Base-by-base conservation (phyloP, 768 basidiomycete genomes). In the Agrocybe chaxingu region DNA sequence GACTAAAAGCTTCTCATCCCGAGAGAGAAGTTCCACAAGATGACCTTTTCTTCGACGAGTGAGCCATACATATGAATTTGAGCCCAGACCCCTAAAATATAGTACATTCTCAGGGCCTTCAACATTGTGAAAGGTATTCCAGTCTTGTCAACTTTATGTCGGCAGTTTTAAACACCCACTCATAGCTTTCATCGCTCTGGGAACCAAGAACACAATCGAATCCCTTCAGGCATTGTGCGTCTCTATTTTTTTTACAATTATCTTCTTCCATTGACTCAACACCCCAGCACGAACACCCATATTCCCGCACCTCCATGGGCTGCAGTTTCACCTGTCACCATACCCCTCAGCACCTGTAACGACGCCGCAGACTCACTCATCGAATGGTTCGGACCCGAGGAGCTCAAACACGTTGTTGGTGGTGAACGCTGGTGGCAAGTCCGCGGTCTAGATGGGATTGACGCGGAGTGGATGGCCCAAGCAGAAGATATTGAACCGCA, bases 401-500 rank as follows among this genome's bases (percentile, higher is more conserved):
- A 84, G 53, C 76, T 89, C 29, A 77, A 79, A 60, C 65, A 72
- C 29, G 78, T 88, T 10, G 84, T 87, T 8, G 90, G 90, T 24
- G 90, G 89, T 2, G 80, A 81, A 50, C 74, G 82, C 49, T 92
- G 89, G 90, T 91, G 89, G 90, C 88, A 90, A 66, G 82, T 89
- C 31, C 76, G 87, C 36, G 84, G 85, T 6, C 67, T 87, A 30
- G 76, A 80, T 48, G 87, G 87, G 2, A 69, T 89, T 1, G 85
- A 89, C 52, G 80, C 70, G 2, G 81, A 83, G 61, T 82, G 81
- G 81, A 71, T 83, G 29, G 76, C 80, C 1, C 74, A 81, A 57
- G 75, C 74, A 54, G 70, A 76, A 34, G 75, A 74, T 51, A 56
- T 82, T 29, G 54, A 45, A 34, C 52, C 42, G 7, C 54, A 61